Conservation (phyloP, 1,284 basidiomycete species). For the Sanghuangporus baumii region DNA sequence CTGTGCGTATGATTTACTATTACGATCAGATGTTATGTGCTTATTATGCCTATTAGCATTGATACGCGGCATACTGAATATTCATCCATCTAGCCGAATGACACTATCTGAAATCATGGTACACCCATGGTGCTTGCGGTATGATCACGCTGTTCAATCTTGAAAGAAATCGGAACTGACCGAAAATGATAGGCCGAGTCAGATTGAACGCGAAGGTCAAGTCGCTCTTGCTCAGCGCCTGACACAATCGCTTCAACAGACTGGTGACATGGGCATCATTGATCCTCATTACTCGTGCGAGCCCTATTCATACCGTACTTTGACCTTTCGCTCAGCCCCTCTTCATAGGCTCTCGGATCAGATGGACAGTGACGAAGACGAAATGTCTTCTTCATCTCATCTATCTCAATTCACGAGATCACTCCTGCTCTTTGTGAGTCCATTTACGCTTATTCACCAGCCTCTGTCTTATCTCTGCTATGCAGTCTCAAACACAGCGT, state of each 20-base stretch:
- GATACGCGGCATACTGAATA: constrained; percentile 65
- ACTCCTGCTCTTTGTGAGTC: constrained; percentile 49
- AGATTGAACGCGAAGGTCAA: constrained; percentile 53
- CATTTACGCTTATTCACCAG: background rate
- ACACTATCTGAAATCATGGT: constrained; percentile 62
- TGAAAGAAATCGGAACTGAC: background rate
- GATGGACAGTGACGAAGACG: constrained; percentile 47
- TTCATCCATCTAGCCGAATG: constrained; percentile 69
- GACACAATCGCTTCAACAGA: constrained; percentile 57
- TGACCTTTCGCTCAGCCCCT: background rate
- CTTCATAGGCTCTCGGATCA: constrained; percentile 20
- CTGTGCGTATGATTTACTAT: constrained; percentile 38
- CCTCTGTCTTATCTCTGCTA: background rate
- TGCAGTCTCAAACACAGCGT: constrained; percentile 68
- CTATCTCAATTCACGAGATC: constrained; percentile 58
- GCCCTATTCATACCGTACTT: constrained; percentile 14
- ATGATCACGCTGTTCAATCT: constrained; percentile 20
- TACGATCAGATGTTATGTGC: background rate
- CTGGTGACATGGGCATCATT: constrained; percentile 68
- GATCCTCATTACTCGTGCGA: constrained; percentile 30
- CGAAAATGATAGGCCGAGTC: constrained; percentile 50
- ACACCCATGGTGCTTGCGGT: constrained; percentile 82
- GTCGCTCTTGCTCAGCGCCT: constrained; percentile 59
- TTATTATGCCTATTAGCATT: constrained; percentile 44
- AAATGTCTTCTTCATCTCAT: constrained; percentile 41